These are phyloP conservation scores for Leersia perrieri DNA, from an alignment of 176 grass and related monocot genomes.

Conservation along the genomic window DNA sequence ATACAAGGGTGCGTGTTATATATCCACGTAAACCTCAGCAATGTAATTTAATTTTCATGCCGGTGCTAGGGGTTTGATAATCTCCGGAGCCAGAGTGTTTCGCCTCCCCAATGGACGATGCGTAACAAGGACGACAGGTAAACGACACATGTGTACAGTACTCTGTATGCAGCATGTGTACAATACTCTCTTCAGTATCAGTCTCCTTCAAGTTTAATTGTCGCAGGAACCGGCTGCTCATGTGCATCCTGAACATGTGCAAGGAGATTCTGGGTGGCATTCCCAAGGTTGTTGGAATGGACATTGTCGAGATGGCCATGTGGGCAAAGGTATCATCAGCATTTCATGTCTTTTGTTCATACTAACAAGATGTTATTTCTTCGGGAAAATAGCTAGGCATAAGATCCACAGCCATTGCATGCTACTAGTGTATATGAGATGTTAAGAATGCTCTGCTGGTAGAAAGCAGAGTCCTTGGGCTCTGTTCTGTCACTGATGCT, in stretches of 20 bases:
- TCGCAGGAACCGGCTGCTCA: conserved; percentile 75
- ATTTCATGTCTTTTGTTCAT: neutral
- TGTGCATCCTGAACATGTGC: conserved; percentile 80
- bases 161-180: neutral
- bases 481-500: no score
- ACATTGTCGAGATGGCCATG: conserved; percentile 95
- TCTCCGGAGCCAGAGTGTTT: conserved; percentile 77
- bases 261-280: conserved; percentile 75
- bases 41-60: neutral
- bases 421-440: no score
- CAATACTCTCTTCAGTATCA: neutral
- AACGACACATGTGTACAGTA: neutral
- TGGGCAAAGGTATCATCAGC: conserved; percentile 73
- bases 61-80: conserved; percentile 75
- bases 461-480: no score
- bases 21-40: neutral
- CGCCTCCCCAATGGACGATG: conserved; percentile 94
- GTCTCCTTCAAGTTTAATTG: neutral
- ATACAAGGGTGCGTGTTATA: no score
- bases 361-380: no score
- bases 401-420: no score
- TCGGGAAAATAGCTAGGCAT: no score
- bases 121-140: conserved; percentile 96
- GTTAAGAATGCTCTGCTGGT: no score
- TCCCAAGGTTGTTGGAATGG: conserved; percentile 83